These are phyloP conservation scores for Croton laevigatus DNA, from an alignment of 441 rosid genomes.

Conservation along the genomic window DNA sequence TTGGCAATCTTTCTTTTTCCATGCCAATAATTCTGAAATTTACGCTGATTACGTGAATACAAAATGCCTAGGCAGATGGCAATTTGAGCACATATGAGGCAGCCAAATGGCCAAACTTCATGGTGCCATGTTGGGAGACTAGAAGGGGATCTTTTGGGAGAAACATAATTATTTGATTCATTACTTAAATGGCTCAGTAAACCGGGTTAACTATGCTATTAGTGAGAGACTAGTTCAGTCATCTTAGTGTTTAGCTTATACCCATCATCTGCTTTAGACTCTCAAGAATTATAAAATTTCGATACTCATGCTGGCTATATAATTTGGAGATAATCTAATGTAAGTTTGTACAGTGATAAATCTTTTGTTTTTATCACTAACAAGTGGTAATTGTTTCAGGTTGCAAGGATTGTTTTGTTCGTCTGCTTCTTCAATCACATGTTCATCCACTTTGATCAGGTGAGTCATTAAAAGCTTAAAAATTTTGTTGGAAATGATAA, in stretches of 20 bases:
- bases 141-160: neutral
- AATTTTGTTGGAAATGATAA: no score
- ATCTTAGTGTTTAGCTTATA: no score
- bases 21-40: neutral
- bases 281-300: no score
- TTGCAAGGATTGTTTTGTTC: slow-evolving; percentile 72
- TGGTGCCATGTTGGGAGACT: neutral
- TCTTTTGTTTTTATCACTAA: neutral
- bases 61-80: neutral
- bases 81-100: neutral
- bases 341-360: no score
- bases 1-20: neutral
- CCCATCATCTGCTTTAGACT: no score
- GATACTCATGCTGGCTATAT: neutral
- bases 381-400: slow-evolving; percentile 34
- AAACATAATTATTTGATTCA: neutral
- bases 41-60: neutral
- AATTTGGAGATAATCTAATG: no score
- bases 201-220: neutral
- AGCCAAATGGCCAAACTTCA: neutral
- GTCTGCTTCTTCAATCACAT: slow-evolving; percentile 62
- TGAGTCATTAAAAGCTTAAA: slow-evolving; percentile 22
- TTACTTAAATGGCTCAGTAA: neutral
- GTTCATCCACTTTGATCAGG: slow-evolving; percentile 69
- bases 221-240: neutral